phyloP scores from a whole-genome alignment of 768 basidiomycete species.

The Termitomyces sp. region DNA sequence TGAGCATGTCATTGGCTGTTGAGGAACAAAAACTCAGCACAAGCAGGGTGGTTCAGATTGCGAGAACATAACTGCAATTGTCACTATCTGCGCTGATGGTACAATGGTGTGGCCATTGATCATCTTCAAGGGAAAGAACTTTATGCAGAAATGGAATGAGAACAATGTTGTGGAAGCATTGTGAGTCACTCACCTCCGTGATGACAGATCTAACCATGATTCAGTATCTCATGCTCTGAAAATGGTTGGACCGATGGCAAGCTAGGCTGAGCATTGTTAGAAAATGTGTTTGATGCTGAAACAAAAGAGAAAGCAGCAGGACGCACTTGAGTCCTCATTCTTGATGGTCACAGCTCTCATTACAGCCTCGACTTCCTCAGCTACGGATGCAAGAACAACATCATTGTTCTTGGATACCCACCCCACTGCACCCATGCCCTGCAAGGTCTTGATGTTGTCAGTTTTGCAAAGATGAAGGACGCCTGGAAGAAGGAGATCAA shows the following conservation, averaged over 20 bases:
- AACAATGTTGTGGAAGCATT: constrained; percentile 32
- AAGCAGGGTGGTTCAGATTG: constrained; percentile 21
- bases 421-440: constrained; percentile 37
- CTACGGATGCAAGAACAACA: constrained; percentile 30
- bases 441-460: constrained; percentile 42
- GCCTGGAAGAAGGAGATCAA: constrained; percentile 15
- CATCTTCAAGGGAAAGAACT: constrained; percentile 35
- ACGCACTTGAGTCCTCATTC: constrained; percentile 24
- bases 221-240: constrained; percentile 21
- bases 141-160: constrained; percentile 26
- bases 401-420: constrained; percentile 35
- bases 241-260: constrained; percentile 30
- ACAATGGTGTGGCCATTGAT: constrained; percentile 26
- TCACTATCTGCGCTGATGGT: constrained; percentile 38
- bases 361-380: constrained; percentile 29
- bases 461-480: constrained; percentile 37
- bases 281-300: constrained; percentile 27
- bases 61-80: constrained; percentile 31
- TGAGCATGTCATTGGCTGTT: background rate
- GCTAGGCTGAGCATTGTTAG: constrained; percentile 21
- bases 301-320: constrained; percentile 34
- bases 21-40: constrained; percentile 1
- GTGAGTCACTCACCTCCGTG: constrained; percentile 19
- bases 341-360: constrained; percentile 43
- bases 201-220: background rate